Percentiles rank a stretch among this genome's conserved stretches.
Conservation (phyloP, 2,329 filamentous ascomycete species). For the Fusarium sp. region DNA sequence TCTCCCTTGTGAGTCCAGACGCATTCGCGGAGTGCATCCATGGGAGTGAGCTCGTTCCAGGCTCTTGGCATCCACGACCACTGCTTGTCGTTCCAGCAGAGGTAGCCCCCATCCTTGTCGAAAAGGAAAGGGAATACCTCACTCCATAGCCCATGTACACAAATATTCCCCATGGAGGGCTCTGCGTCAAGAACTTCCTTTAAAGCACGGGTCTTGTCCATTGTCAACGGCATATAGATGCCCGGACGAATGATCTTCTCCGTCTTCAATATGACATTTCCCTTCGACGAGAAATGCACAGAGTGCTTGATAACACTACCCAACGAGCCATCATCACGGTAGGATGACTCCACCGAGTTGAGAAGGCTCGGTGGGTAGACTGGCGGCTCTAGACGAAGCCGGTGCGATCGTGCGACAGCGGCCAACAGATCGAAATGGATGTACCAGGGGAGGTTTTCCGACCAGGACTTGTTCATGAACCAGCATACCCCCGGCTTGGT, state of each 20-base stretch:
- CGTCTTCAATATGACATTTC: neutral
- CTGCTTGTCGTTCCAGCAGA: neutral
- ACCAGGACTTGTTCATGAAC: neutral
- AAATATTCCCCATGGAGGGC: neutral
- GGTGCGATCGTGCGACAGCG: neutral
- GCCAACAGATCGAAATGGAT: neutral
- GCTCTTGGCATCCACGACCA: neutral
- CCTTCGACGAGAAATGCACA: neutral
- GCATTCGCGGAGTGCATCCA: neutral
- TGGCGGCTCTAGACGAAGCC: accelerated
- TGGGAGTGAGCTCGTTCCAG: accelerated
- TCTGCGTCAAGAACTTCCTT: accelerated
- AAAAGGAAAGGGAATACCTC: neutral
- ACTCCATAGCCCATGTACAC: neutral
- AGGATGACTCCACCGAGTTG: neutral
- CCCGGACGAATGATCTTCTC: neutral
- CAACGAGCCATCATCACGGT: accelerated
- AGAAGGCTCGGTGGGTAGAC: accelerated
- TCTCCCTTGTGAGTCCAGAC: neutral
- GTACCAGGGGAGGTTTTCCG: neutral
- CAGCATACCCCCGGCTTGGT: neutral
- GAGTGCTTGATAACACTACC: neutral
- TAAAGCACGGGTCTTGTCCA: neutral
- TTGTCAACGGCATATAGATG: accelerated
- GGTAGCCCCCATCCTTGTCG: neutral